Percentiles rank a stretch among this genome's conserved stretches.
These are phyloP conservation scores for Aspergillus eucalypticola DNA, from an alignment of 2,329 filamentous ascomycete genomes.

Conservation along the genomic window DNA sequence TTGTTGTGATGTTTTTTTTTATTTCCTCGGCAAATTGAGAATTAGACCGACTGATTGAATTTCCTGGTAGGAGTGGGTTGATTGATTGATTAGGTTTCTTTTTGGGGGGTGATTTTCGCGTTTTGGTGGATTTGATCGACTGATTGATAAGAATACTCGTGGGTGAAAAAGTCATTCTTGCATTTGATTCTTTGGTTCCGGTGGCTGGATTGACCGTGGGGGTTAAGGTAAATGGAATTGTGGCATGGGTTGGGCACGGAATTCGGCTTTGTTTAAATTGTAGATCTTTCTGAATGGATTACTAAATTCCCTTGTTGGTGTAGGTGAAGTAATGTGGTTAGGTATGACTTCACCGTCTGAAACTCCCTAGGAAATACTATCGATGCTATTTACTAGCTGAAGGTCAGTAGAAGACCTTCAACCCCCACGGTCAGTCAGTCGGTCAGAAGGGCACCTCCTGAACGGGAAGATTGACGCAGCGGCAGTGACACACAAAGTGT, in stretches of 20 bases:
- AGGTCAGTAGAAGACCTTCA: not conserved
- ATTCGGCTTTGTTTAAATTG: too few species aligned
- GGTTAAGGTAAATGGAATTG: not conserved
- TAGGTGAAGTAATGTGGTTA: too few species aligned
- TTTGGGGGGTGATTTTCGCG: not conserved
- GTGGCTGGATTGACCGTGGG: not conserved
- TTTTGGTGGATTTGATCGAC: not conserved
- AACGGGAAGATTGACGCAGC: not conserved
- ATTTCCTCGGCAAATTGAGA: not conserved
- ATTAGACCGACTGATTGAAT: not conserved
- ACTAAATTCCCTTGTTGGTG: too few species aligned
- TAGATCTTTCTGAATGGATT: too few species aligned
- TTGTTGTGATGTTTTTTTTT: not conserved
- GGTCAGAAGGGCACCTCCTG: not conserved
- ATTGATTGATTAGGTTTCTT: not conserved
- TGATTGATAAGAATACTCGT: not conserved
- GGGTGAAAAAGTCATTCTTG: not conserved
- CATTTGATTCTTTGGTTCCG: not conserved
- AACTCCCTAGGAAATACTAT: too few species aligned
- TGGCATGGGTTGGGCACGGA: not conserved
- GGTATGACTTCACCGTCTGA: too few species aligned
- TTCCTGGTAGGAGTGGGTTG: not conserved
- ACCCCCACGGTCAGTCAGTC: not conserved
- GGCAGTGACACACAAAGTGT: not conserved
- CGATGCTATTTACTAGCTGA: too few species aligned